Evolutionary conservation across 176 grass and related monocot species (phyloP).

Genomic region (Secale cereale): DNA sequence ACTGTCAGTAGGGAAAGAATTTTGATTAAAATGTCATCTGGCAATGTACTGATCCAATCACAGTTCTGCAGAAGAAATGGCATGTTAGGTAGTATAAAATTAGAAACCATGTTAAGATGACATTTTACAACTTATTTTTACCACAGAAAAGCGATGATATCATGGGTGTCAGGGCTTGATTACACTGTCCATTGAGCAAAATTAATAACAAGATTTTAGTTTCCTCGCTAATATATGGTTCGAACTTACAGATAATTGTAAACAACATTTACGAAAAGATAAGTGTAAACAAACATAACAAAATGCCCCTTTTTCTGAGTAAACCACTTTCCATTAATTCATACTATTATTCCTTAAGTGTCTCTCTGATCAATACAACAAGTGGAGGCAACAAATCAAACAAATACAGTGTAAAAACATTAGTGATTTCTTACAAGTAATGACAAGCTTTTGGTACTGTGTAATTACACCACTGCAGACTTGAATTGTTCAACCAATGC

Average conservation of each 20-base stretch:
- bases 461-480: neutral
- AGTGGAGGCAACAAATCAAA: neutral
- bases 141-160: neutral
- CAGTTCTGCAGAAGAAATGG: neutral
- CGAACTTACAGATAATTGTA: neutral
- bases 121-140: neutral
- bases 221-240: neutral
- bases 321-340: neutral
- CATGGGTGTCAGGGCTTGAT: neutral
- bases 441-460: neutral
- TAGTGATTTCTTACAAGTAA: neutral
- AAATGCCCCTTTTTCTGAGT: neutral
- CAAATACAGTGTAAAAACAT: neutral
- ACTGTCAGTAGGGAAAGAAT: constrained; percentile 8
- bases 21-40: constrained; percentile 26
- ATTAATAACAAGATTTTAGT: neutral
- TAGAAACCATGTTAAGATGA: neutral
- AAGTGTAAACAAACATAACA: neutral
- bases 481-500: neutral
- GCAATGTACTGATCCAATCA: constrained; percentile 14
- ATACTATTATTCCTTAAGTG: neutral
- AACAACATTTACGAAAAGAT: neutral
- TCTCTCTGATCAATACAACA: neutral
- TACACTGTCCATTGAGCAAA: neutral
- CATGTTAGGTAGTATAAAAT: neutral